Conservation (phyloP, 2,329 filamentous ascomycete genomes). For the Nothopassalora personata region DNA sequence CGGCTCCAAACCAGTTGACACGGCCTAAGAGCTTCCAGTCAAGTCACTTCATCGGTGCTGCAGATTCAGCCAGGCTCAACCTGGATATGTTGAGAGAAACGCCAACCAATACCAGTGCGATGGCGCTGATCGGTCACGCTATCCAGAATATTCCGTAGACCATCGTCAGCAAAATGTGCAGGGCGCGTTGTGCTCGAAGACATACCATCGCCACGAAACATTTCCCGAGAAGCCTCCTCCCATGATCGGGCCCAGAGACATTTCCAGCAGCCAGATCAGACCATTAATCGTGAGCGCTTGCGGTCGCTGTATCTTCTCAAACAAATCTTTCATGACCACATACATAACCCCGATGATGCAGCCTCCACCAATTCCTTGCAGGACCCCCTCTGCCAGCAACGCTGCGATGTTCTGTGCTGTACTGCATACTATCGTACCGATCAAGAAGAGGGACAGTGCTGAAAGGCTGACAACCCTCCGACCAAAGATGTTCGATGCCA, state of each 20-base stretch:
- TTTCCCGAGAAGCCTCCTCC: conserved; percentile 51
- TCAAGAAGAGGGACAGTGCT: conserved; percentile 33
- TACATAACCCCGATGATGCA: conserved; percentile 40
- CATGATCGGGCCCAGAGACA: conserved; percentile 45
- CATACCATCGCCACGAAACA: conserved; percentile 56
- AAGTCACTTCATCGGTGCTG: conserved; percentile 24
- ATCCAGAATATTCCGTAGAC: conserved; percentile 5
- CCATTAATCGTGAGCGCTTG: conserved; percentile 40
- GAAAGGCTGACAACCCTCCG: conserved; percentile 35
- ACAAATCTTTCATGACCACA: conserved; percentile 41
- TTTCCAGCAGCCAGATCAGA: conserved; percentile 53
- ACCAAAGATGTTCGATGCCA: conserved; percentile 39
- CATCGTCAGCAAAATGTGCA: neutral
- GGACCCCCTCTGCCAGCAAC: conserved; percentile 34
- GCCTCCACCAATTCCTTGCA: conserved; percentile 40
- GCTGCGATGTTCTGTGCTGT: conserved; percentile 36
- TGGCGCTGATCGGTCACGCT: conserved; percentile 2
- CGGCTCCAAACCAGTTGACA: conserved; percentile 56
- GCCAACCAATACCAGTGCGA: neutral
- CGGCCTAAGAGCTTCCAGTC: conserved; percentile 38
- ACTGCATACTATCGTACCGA: conserved; percentile 35
- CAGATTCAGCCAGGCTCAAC: conserved; percentile 34
- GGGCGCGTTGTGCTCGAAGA: neutral
- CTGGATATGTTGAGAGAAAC: conserved; percentile 5
- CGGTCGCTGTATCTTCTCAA: conserved; percentile 40